Evolutionary conservation across 306 rosid genomes (phyloP).

Genomic region (Begonia masoniana): DNA sequence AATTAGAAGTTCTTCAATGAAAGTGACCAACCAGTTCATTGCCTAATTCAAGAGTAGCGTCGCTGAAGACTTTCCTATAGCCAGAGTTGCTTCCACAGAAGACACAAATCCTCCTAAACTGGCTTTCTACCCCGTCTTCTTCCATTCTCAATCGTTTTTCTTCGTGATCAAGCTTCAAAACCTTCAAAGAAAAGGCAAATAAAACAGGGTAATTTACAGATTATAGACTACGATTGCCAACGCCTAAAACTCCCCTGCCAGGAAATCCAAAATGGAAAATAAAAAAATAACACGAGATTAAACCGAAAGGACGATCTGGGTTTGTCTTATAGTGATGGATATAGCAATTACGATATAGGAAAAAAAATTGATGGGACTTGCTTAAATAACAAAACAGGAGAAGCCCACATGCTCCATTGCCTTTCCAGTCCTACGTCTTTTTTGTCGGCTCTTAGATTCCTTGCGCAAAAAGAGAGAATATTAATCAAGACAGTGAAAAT

Average conservation of each 20-base stretch:
- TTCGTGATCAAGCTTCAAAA: conserved; percentile 13
- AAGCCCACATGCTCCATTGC: conserved; percentile 36
- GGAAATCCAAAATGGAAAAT: background rate
- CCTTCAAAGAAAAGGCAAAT: background rate
- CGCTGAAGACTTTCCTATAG: background rate
- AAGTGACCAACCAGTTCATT: background rate
- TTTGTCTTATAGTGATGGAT: conserved; percentile 15
- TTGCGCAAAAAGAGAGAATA: background rate
- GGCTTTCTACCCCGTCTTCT: conserved; percentile 41
- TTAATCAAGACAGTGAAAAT: background rate
- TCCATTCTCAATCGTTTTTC: conserved; percentile 43
- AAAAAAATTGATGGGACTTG: conserved; percentile 3
- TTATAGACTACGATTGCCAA: too few species aligned
- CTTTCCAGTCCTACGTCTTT: conserved; percentile 24
- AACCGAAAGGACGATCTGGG: conserved; percentile 18
- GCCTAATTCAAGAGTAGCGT: background rate
- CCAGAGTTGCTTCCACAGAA: conserved; percentile 97
- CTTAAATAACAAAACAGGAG: conserved; percentile 19
- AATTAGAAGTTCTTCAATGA: background rate
- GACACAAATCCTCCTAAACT: conserved; percentile 70
- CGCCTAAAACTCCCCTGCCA: too few species aligned
- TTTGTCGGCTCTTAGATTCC: conserved; percentile 26
- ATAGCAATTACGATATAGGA: background rate
- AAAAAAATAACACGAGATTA: background rate
- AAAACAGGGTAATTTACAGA: background rate